Evolutionary conservation across 805 yeast genomes (phyloP).

Genomic region (Yamadazyma nakazawae): DNA sequence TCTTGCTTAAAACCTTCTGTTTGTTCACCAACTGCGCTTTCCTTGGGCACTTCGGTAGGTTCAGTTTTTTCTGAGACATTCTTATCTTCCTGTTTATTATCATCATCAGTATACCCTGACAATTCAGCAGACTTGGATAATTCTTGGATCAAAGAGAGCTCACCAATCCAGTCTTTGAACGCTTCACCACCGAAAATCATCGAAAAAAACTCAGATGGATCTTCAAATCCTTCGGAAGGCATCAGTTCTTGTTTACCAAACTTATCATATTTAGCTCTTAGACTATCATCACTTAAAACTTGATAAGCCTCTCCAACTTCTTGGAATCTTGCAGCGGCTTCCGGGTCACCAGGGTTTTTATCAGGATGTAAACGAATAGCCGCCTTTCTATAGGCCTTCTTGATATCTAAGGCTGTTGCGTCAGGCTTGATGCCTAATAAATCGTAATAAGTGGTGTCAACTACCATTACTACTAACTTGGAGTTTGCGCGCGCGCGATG

Average conservation of each 20-base stretch:
- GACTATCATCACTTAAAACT: constrained; percentile 61
- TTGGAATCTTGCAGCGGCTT: constrained; percentile 43
- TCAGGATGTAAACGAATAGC: constrained; percentile 45
- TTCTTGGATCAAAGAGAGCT: constrained; percentile 50
- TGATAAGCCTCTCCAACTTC: constrained; percentile 71
- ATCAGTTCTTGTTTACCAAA: constrained; percentile 71
- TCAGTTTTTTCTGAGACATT: not conserved
- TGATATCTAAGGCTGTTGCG: constrained; percentile 43
- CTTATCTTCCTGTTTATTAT: constrained; percentile 1
- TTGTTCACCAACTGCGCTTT: not conserved
- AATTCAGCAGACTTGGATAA: constrained; percentile 42
- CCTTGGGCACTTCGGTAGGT: not conserved
- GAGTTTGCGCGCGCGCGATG: not conserved
- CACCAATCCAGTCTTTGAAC: constrained; percentile 82
- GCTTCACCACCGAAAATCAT: constrained; percentile 83
- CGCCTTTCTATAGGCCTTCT: constrained; percentile 44
- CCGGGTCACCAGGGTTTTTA: constrained; percentile 45
- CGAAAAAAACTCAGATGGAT: constrained; percentile 80
- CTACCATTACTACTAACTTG: constrained; percentile 32
- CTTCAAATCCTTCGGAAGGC: constrained; percentile 62
- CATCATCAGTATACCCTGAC: constrained; percentile 35
- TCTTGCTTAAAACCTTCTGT: constrained; percentile 7
- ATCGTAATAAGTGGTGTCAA: constrained; percentile 43
- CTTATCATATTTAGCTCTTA: constrained; percentile 68
- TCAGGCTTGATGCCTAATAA: constrained; percentile 29